Base-by-base conservation (phyloP, 208 protist genomes). In the Trypanosoma boissoni region DNA sequence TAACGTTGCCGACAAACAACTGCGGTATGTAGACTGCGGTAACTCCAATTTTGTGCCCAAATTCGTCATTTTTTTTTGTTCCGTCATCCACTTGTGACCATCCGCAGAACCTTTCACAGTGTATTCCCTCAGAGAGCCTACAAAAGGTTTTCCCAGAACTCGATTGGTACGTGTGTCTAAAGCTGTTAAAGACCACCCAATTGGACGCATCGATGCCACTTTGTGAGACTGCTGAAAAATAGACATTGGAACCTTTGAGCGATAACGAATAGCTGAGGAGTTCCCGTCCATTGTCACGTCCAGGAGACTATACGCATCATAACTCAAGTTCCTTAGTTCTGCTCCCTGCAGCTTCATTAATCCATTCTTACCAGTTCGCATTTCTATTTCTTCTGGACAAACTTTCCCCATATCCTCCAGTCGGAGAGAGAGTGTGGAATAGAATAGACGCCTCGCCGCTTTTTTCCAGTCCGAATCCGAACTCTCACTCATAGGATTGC, bases 221-320 rank as follows among this genome's bases (percentile, higher is more conserved):
- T 3, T 12, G 1, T 62, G 45, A 3, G 65, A 53, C 2, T 14
- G 20, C 39, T 72, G 65, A n/a, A 60, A 3, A 12, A 72, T 28
- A 51, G 53, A 61, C 9, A 51, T 39, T 20, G 12, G 7, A 1
- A 53, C 58, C 20, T 57, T 58, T 14, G 1, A 31, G 9, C 82
- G 78, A n/a, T 59, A 73, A 28, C 75, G 78, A 37, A 89, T 42
- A 37, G 68, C 76, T 39, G 70, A 72, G 49, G 72, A 78, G 50
- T 92, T 92, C 12, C 82, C 86, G 53, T 92, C 86, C 69, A 92
- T 65, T 14, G 64, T 52, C n/a, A 92, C 68, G 57, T 89, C 78
- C 48, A 91, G 64, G 3, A 63, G 55, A 9, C 64, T 65, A 53
- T 78, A 91, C 1, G 72, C 68, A 6, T 60, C 31, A 12, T 42